phyloP scores from a whole-genome alignment of 108 stramenopile genomes.

The Fragilaria radians region DNA sequence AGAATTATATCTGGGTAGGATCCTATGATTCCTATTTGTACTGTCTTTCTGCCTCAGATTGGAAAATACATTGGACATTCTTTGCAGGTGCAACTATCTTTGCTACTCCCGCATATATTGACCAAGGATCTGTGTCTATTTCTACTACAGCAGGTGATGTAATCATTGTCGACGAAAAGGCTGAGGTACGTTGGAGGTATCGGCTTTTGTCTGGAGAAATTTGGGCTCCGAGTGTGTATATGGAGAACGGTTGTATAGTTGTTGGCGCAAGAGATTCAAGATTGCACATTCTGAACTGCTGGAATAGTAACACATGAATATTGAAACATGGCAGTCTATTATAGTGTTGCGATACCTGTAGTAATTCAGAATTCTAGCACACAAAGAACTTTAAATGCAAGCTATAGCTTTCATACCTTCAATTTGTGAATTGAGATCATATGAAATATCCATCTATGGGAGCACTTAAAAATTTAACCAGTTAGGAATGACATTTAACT shows the following conservation, averaged over 20 bases:
- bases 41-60: constrained; percentile 6
- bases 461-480: too few species aligned
- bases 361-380: too few species aligned
- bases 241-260: not conserved
- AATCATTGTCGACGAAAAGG: not conserved
- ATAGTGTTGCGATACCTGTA: too few species aligned
- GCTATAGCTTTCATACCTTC: too few species aligned
- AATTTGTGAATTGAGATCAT: too few species aligned
- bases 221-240: constrained; percentile 11
- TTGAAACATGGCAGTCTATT: too few species aligned
- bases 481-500: too few species aligned
- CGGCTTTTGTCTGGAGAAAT: constrained; percentile 10
- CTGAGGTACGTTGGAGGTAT: constrained; percentile 7
- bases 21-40: constrained; percentile 20
- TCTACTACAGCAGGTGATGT: constrained; percentile 25
- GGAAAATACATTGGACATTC: constrained; percentile 11
- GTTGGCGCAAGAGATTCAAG: constrained; percentile 25
- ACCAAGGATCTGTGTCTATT: constrained; percentile 3
- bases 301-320: too few species aligned
- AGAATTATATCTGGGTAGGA: constrained; percentile 17
- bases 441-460: too few species aligned
- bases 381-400: too few species aligned
- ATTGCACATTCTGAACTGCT: too few species aligned
- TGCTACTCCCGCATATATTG: constrained; percentile 6
- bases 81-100: constrained; percentile 11